Base-by-base conservation (phyloP, 139 green algal genomes). In the Chlorella sp. region DNA sequence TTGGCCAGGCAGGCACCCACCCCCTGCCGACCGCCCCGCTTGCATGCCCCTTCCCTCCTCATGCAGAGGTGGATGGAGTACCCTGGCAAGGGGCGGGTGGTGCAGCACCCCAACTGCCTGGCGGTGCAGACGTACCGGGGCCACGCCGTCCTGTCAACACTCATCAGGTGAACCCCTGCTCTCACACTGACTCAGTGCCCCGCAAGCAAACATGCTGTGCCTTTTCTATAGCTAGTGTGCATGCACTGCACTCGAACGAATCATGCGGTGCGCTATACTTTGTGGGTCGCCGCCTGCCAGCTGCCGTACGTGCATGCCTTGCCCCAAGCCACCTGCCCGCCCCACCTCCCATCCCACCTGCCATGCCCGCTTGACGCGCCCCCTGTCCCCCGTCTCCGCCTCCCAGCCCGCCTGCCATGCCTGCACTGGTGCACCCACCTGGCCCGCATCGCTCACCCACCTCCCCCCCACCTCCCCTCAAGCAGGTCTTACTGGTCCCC, bases 71-170 rank as follows among this genome's bases (percentile, higher is more conserved):
- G 96, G 97, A 96, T 96, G 93, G 87, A 94, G 42, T 99, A 98
- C 90, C 97, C 98, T 15, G 96, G 81, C 4, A 30, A 75, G 37
- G 91, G 91, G 16, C 92, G 93, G 37, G 79, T 95, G 18, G 87
- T 99, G 36, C 42, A 64, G 28, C 98, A 99, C 94, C 96, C 97
- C 0, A 40, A 94, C 81, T 88, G 84, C 68, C 37, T 30, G 39
- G 84, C 90, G 76, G 34, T 99, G 39, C 95, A 96, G 92, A 99
- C 96, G 39, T 99, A 96, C 93, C 91, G 95, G 0, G 97, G 97
- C 14, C 97, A 99, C 89, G 82, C 53, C 21, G 97, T 98, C 42
- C 92, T 97, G 21, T 91, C 96, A 81, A 99, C 98, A 11, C 97
- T 99, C 68, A 99, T 99, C 64, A 91, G 84, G 84, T 88, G 83